These are phyloP conservation scores for Bocquillonia castaneifolia DNA, from an alignment of 441 rosid species.

Conservation along the genomic window DNA sequence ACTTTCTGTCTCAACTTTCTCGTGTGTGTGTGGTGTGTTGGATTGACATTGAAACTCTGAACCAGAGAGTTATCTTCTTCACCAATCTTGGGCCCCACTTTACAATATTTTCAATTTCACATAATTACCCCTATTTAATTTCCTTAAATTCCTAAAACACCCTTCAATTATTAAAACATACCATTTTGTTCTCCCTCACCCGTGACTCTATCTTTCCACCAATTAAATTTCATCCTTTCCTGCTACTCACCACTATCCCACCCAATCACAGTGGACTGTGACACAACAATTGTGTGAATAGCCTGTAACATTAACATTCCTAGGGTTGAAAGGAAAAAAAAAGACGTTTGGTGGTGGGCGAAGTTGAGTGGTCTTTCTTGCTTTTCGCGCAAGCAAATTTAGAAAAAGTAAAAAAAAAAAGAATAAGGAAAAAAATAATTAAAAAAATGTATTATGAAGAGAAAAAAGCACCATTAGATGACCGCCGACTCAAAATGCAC, in stretches of 20 bases:
- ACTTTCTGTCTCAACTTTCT: too few relatives aligned
- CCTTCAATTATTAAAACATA: too few relatives aligned
- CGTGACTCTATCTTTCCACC: not conserved
- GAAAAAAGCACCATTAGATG: not conserved
- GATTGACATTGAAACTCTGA: too few relatives aligned
- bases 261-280: constrained; percentile 14
- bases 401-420: not conserved
- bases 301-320: not conserved
- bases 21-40: too few relatives aligned
- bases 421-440: not conserved
- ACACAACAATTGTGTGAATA: not conserved
- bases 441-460: not conserved
- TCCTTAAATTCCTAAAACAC: too few relatives aligned
- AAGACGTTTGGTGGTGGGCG: not conserved
- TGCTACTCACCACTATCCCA: not conserved
- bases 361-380: constrained; percentile 22
- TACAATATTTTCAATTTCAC: too few relatives aligned
- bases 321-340: too few relatives aligned
- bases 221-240: not conserved
- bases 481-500: constrained; percentile 44
- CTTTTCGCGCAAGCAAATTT: constrained; percentile 51
- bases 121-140: too few relatives aligned
- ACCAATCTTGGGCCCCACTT: too few relatives aligned
- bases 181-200: not conserved
- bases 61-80: too few relatives aligned